A percentile compares a stretch with the other conserved stretches of the same genome.
Conservation (phyloP, 148 eudicot species). For the Chenopodium berlandieri region DNA sequence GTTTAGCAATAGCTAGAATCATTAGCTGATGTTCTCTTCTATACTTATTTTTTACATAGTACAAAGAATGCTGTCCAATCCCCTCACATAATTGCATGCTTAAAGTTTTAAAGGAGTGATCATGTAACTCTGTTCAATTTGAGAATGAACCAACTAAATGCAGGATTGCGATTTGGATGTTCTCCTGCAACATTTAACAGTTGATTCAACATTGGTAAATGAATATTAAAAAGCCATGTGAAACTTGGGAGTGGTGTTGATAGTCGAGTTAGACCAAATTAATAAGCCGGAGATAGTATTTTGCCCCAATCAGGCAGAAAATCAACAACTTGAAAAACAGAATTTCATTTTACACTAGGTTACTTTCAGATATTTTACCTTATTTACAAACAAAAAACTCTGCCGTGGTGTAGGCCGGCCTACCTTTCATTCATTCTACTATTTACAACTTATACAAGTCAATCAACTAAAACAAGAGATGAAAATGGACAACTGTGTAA, state of each 20-base stretch:
- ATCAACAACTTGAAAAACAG: background rate
- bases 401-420: too few relatives aligned
- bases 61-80: background rate
- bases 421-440: background rate
- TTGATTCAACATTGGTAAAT: background rate
- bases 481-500: background rate
- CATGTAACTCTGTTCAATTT: background rate
- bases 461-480: background rate
- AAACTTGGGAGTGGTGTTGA: too few relatives aligned
- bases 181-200: background rate
- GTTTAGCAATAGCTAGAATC: background rate
- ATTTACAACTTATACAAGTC: conserved; percentile 3
- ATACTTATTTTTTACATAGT: too few relatives aligned
- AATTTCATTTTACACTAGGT: background rate
- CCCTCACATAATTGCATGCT: background rate
- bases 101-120: background rate
- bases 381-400: conserved; percentile 2
- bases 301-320: background rate
- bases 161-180: background rate
- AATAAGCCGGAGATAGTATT: background rate
- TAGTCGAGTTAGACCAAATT: background rate
- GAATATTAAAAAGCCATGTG: background rate
- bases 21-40: background rate
- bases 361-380: background rate
- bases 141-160: background rate